Base-by-base conservation (phyloP, 2,329 filamentous ascomycete genomes). In the Claviceps sp. region DNA sequence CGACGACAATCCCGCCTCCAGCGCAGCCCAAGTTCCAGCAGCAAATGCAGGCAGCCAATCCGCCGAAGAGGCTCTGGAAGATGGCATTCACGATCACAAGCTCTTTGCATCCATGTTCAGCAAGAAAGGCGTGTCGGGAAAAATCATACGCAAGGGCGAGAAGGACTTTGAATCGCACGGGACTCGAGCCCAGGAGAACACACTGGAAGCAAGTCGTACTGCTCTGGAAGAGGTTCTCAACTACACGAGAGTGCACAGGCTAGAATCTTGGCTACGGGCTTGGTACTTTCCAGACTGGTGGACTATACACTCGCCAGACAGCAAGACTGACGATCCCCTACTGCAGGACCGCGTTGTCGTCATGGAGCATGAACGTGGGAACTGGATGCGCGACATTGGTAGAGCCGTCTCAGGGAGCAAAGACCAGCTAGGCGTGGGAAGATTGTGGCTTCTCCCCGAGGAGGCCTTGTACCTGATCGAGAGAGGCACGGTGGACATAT, bases 121-220 rank as follows among this genome's bases (percentile, higher is more conserved):
- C 54, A 77, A 78, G 61, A 69, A 71, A 50, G 69, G 71, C 46
- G 67, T 75, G 44, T 76, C 75, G 8, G 67, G 73, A 49, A 80
- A 81, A 59, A 77, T 90, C 11, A 88, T 95, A 38, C 89, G 91
- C 58, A 88, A 89, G 56, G 93, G 93, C 54, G 89, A 95, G 66
- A 98, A 98, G 68, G 93, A 98, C 70, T 98, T 96, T 66, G 93
- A 97, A 69, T 83, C 86, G 29, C 89, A 97, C 68, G 86, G 87
- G 47, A 97, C 93, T 2, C 78, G 80, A 36, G 80, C 86, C 36
- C 93, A 98, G 68, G 81, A 84, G 57, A 76, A 78, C 52, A 79
- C 84, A 8, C 81, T 98, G 49, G 85, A 88, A 61, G 79, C 86
- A 46, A 95, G 88, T 55, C 82, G 91, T 51, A 76, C 78, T 58